A percentile compares a stretch with the other conserved stretches of the same genome.
phyloP scores from a whole-genome alignment of 1,284 basidiomycete species.

The Heliocybe sulcata region DNA sequence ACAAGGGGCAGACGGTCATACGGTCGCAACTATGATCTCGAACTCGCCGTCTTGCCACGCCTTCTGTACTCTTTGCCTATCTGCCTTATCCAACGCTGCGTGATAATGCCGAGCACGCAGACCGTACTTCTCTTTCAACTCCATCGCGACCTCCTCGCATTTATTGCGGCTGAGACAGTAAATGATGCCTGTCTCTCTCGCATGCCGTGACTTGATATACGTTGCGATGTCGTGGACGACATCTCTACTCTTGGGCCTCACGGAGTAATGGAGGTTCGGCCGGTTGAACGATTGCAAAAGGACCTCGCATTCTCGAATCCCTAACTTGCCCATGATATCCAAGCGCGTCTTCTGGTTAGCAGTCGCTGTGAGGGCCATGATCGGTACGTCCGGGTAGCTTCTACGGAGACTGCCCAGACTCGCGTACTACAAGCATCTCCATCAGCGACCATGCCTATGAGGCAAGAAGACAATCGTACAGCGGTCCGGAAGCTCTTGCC shows the following conservation, averaged over 20 bases:
- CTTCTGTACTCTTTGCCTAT: conserved; percentile 59
- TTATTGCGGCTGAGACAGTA: conserved; percentile 72
- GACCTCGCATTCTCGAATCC: conserved; percentile 51
- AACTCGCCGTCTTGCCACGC: conserved; percentile 75
- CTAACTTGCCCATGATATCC: conserved; percentile 74
- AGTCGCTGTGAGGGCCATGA: conserved; percentile 96
- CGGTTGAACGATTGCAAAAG: conserved; percentile 90
- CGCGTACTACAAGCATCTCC: conserved; percentile 45
- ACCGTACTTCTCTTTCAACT: conserved; percentile 47
- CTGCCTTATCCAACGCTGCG: conserved; percentile 64
- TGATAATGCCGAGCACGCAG: conserved; percentile 83
- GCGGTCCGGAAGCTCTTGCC: conserved; percentile 78
- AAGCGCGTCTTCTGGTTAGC: conserved; percentile 72
- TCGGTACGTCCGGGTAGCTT: conserved; percentile 74
- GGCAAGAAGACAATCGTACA: conserved; percentile 31
- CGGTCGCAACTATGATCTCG: conserved; percentile 89
- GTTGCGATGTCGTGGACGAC: conserved; percentile 56
- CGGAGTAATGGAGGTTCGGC: conserved; percentile 80
- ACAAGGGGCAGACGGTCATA: conserved; percentile 21
- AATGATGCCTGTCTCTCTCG: conserved; percentile 74
- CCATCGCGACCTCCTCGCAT: conserved; percentile 77
- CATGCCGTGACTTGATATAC: conserved; percentile 62
- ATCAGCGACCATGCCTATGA: not conserved
- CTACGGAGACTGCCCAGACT: conserved; percentile 62
- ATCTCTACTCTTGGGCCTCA: conserved; percentile 56